Percentiles rank a stretch among this genome's conserved stretches.
Conservation (phyloP, 129 eudicot genomes). For the Flaveria linearis region DNA sequence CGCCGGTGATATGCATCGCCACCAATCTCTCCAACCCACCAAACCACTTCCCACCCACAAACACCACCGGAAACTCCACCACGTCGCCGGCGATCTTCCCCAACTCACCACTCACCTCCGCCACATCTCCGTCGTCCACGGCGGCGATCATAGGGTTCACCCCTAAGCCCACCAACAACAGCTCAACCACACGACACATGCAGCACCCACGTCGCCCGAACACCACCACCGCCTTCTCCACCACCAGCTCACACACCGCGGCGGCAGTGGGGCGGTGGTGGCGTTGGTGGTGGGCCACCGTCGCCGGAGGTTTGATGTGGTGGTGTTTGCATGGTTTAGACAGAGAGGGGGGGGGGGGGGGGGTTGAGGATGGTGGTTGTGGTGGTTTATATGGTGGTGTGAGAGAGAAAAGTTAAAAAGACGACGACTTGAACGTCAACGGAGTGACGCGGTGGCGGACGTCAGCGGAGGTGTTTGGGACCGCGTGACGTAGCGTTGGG, state of each 20-base stretch:
- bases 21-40: constrained; percentile 77
- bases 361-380: constrained; percentile 14
- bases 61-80: constrained; percentile 66
- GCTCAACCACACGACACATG: constrained; percentile 68
- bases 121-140: constrained; percentile 46
- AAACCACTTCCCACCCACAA: constrained; percentile 73
- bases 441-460: constrained; percentile 46
- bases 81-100: constrained; percentile 28
- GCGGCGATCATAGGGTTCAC: constrained; percentile 55
- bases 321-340: constrained; percentile 49
- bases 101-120: constrained; percentile 27
- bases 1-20: constrained; percentile 75
- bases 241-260: constrained; percentile 28
- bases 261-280: not conserved
- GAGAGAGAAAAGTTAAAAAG: not conserved
- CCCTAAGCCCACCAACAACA: constrained; percentile 56
- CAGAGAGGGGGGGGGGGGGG: constrained; percentile 8
- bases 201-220: constrained; percentile 65
- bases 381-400: not conserved
- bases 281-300: not conserved
- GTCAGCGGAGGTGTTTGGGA: constrained; percentile 46
- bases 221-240: constrained; percentile 56
- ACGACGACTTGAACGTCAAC: constrained; percentile 49
- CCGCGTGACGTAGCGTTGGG: constrained; percentile 28
- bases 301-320: constrained; percentile 13